Evolutionary conservation across 108 stramenopile species (phyloP), one percentile per base, ranked within the genome.

Genomic region (Bacterosira constricta): DNA sequence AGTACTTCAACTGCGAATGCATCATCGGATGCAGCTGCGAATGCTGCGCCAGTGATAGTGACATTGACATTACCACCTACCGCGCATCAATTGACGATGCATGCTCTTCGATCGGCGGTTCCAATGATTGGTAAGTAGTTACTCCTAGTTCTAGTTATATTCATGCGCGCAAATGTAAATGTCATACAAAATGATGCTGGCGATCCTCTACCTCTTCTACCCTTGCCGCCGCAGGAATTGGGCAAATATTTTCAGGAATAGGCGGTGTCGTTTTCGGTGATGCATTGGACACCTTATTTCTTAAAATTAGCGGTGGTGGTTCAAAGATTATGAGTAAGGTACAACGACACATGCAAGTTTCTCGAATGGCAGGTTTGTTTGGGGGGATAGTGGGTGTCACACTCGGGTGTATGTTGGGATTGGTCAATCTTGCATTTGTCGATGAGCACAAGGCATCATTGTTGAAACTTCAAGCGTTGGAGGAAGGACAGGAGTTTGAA

Each of bases 101-200:
- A 52, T 29, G 26, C 51, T 5, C 51, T 26, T 13, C 26, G 15
- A 13, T 26, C 51, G 13, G 18, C 51, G 9, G 12, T 52, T 13
- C 51, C 51, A 29, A 52, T 52, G 51, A 29, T 52, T 1, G 77
- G 77, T n/a, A 86, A n/a, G n/a, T n/a, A n/a, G n/a, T n/a, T n/a
- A n/a, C n/a, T n/a, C n/a, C n/a, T n/a, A n/a, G n/a, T n/a, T n/a
- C n/a, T n/a, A n/a, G n/a, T 89, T 45, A 86, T 85, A 15, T 86
- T 92, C 44, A 88, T 87, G 85, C 89, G 90, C 75, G n/a, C n/a
- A n/a, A n/a, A n/a, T n/a, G n/a, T n/a, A n/a, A 90, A 90, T 56
- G 77, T 71, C 27, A 79, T 92, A 11, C 88, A 90, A 87, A 83
- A 90, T 29, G 80, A 81, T 23, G 87, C 91, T 17, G 91, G 91